Conservation (phyloP, 257 asterid genomes). For the Euphrasia confusa region DNA sequence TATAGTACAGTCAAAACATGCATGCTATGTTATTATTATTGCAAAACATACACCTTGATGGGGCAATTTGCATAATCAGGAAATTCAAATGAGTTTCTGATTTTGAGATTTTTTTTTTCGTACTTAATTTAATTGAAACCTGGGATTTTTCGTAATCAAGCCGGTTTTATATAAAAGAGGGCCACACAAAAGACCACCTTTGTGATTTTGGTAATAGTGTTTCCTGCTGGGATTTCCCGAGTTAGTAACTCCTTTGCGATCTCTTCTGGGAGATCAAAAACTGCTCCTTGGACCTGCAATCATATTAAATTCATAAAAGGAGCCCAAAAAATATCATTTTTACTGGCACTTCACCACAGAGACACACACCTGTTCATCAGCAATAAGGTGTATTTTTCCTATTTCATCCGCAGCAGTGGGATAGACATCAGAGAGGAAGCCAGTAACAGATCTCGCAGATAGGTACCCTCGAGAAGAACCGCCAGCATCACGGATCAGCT, state of each 20-base stretch:
- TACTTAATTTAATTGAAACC: neutral
- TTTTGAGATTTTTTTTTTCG: neutral
- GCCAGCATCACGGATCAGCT: slow-evolving; percentile 53
- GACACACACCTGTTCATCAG: slow-evolving; percentile 47
- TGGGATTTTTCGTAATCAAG: neutral
- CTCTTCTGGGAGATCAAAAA: slow-evolving; percentile 89
- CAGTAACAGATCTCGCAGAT: slow-evolving; percentile 75
- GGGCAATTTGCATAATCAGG: neutral
- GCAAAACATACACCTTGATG: neutral
- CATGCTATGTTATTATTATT: neutral
- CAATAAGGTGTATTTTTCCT: slow-evolving; percentile 62
- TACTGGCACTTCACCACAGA: neutral
- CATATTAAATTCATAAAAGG: neutral
- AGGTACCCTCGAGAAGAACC: slow-evolving; percentile 53
- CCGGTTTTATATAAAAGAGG: neutral
- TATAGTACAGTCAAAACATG: no score
- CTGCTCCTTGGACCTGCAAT: slow-evolving; percentile 75
- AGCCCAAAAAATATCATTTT: no score
- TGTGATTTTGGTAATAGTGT: slow-evolving; percentile 57
- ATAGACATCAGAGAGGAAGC: slow-evolving; percentile 73
- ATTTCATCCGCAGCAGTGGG: slow-evolving; percentile 78
- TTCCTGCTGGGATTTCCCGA: slow-evolving; percentile 66
- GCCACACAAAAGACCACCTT: slow-evolving; percentile 33
- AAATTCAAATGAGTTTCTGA: neutral
- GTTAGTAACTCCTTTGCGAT: slow-evolving; percentile 65